Base-by-base conservation (phyloP, 2,329 filamentous ascomycete species). In the Apiospora malaysiana region DNA sequence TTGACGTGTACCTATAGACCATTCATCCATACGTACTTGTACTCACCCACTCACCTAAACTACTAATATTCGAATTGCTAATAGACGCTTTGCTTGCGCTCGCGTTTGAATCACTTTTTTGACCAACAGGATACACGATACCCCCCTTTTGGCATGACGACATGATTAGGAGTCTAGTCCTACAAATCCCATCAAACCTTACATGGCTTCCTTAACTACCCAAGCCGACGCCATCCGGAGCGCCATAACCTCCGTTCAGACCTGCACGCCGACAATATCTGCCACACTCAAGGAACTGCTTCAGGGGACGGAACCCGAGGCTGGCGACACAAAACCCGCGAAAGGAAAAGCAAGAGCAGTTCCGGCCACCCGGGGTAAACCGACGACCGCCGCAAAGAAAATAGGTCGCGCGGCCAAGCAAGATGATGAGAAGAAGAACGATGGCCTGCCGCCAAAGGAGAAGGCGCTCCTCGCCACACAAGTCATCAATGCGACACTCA, bases 401-500 rank as follows among this genome's bases (percentile, higher is more conserved):
- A 37, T 25, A 68, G 71, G 71, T 45, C 69, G 71, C 49, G 70
- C 72, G 14, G 74, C 77, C 72, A 73, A 77, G 76, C 71, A 70
- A 68, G 66, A 71, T n/a, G 51, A 43, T 25, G 74, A 80, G 72
- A 74, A 84, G 45, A 79, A 79, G 63, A 79, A 80, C 45, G 82
- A 83, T 68, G 81, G 82, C 66, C 79, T 92, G 42, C 82, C 86
- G 5, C 78, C 84, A 6, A 89, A 87, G 75, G 91, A 94, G 71
- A 89, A 87, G 79, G 90, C 90, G 68, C 84, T 88, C 63, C 82
- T 95, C 46, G 92, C 93, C 16, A 94, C 92, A 0, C 89, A 94
- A 72, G 85, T 94, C 46, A 89, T 94, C 76, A 95, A 95, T 78
- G 84, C 85, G 8, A 86, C 90, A 1, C 84, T 95, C 49, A 94